Evolutionary conservation across 331 rosid species (phyloP), one percentile per base, ranked within the genome.

Genomic region (Quercus phellos): DNA sequence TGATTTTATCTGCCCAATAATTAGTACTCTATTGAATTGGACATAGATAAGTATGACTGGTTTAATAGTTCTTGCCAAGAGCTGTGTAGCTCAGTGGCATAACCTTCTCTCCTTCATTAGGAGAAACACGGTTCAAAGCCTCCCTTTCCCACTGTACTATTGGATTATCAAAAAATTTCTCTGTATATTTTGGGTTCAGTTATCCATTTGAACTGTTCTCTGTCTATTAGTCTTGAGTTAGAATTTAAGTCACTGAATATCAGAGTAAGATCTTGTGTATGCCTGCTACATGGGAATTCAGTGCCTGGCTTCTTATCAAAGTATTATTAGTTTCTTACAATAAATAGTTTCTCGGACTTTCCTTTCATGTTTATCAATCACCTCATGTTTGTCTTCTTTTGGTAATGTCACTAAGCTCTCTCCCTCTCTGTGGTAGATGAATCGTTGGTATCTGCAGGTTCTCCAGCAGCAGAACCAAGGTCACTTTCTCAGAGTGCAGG

Each of bases 401-500:
- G 68, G 2, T 16, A 24, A 46, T 17, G 16, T 75, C 71, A 73
- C 56, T 18, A 5, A 4, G 16, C 32, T 58, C 66, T 56, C 17
- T 32, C 12, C 51, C 12, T 51, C 30, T 54, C 55, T 64, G 4
- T 64, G 4, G 72, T 79, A 69, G 88, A 78, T 60, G 83, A 79
- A 79, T 81, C 81, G 53, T 58, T 53, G 11, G 58, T 72, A 24
- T 22, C 58, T 70, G 55, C 87, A 80, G 87, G 61, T 71, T 84
- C 93, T 86, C 87, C 79, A 51, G 70, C 87, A 27, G 30, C 64
- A 35, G 84, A 82, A 63, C 66, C 73, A 63, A 77, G 63, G 9
- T 74, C 84, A 34, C 81, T 85, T 68, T 70, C 79, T n/a, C 88
- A 81, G 76, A 29, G 83, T 70, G 72, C 17, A 2, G 76, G 78